Percentiles rank a stretch among this genome's conserved stretches.
These are phyloP conservation scores for Phialophora expanda DNA, from an alignment of 2,329 filamentous ascomycete species.

Conservation along the genomic window DNA sequence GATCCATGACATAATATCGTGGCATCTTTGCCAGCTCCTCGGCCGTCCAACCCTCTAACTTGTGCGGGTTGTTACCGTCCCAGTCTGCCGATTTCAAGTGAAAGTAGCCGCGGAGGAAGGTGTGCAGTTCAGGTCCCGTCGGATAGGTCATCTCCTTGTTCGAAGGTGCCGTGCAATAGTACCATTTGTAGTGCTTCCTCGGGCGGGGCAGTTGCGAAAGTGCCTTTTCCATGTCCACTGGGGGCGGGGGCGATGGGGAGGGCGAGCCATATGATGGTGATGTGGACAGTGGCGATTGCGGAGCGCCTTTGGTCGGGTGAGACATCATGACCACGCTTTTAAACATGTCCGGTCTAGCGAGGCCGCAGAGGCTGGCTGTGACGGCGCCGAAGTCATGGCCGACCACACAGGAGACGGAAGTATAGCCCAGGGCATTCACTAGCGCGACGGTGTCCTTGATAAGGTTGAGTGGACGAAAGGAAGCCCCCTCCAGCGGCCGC, in stretches of 20 bases:
- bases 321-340: constrained; percentile 66
- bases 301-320: constrained; percentile 65
- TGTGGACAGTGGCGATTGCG: constrained; percentile 55
- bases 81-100: constrained; percentile 70
- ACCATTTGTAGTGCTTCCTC: constrained; percentile 73
- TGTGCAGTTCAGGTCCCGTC: constrained; percentile 57
- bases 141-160: constrained; percentile 46
- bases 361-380: constrained; percentile 62
- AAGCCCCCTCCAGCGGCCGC: constrained; percentile 46
- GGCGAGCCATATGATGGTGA: constrained; percentile 41
- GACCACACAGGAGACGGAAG: constrained; percentile 62
- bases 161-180: constrained; percentile 48
- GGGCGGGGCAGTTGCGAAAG: constrained; percentile 57
- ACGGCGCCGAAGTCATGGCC: constrained; percentile 72
- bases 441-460: constrained; percentile 67
- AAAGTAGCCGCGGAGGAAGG: constrained; percentile 70
- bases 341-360: constrained; percentile 70
- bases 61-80: constrained; percentile 59
- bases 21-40: constrained; percentile 65
- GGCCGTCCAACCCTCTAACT: constrained; percentile 63
- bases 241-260: constrained; percentile 25
- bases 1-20: constrained; percentile 71
- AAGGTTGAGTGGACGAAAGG: constrained; percentile 63
- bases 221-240: constrained; percentile 36
- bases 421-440: constrained; percentile 66